A percentile compares a stretch with the other conserved stretches of the same genome.
Evolutionary conservation across 1,139 yeast species (phyloP).

Genomic region (Petasospora fabianii): DNA sequence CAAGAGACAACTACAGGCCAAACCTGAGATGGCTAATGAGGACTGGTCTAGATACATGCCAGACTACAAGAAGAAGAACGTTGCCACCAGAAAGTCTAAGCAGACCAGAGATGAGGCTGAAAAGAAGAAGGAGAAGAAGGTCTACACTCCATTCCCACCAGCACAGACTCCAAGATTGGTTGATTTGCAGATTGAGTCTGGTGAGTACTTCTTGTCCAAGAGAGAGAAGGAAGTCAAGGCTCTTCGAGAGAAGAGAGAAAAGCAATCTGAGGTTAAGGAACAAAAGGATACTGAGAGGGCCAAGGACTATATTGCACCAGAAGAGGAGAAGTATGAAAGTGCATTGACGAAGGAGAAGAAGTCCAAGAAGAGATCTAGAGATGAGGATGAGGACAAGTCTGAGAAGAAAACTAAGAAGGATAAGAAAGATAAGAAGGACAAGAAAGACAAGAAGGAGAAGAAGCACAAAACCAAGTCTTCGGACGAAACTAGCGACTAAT

Average conservation of each 20-base stretch:
- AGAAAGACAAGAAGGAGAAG: conserved; percentile 17
- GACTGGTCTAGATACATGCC: conserved; percentile 98
- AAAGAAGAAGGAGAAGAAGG: conserved; percentile 66
- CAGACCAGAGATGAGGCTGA: conserved; percentile 44
- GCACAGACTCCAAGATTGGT: conserved; percentile 95
- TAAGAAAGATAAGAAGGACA: conserved; percentile 26
- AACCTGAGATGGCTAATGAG: conserved; percentile 91
- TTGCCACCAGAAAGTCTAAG: conserved; percentile 87
- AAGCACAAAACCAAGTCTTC: conserved; percentile 5
- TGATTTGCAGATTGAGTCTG: conserved; percentile 96
- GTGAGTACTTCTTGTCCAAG: conserved; percentile 93
- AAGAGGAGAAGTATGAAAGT: conserved; percentile 52
- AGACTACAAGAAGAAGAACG: conserved; percentile 93
- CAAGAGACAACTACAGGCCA: conserved; percentile 89
- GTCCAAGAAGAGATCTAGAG: conserved; percentile 27
- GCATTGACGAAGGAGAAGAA: conserved; percentile 22
- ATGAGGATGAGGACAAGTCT: conserved; percentile 33
- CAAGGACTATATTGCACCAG: conserved; percentile 82
- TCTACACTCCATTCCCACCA: conserved; percentile 99
- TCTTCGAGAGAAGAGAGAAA: conserved; percentile 72
- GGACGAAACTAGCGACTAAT: not conserved
- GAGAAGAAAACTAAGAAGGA: conserved; percentile 42
- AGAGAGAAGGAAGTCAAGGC: conserved; percentile 72
- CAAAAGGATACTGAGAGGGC: conserved; percentile 66
- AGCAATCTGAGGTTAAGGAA: conserved; percentile 68